Conservation (phyloP, 2,329 filamentous ascomycete genomes). For the Raffaelea ambrosiae region DNA sequence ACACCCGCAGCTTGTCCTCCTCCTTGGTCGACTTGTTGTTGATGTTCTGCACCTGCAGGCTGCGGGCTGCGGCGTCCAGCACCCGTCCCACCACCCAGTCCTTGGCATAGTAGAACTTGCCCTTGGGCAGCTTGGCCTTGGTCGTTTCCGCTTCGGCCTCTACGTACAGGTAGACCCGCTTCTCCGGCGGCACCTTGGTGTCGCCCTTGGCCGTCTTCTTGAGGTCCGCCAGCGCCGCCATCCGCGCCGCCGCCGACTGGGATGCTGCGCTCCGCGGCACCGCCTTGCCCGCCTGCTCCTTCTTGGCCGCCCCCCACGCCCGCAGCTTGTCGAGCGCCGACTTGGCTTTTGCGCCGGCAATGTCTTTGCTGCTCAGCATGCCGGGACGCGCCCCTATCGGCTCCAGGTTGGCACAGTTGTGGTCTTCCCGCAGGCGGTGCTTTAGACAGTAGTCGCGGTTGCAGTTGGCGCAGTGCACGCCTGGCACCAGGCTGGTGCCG, state of each 20-base stretch:
- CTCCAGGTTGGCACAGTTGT: conserved; percentile 73
- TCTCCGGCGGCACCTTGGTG: conserved; percentile 67
- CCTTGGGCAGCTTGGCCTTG: conserved; percentile 72
- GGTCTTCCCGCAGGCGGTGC: conserved; percentile 69
- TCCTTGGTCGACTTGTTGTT: conserved; percentile 73
- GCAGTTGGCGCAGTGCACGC: conserved; percentile 63
- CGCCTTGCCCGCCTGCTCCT: conserved; percentile 46
- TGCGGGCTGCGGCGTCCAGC: conserved; percentile 68
- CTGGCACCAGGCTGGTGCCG: conserved; percentile 58
- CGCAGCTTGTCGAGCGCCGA: conserved; percentile 70
- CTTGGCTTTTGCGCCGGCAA: conserved; percentile 57
- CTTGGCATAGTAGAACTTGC: conserved; percentile 69
- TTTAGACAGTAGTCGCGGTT: conserved; percentile 70
- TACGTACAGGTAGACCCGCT: conserved; percentile 82
- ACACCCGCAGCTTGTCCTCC: conserved; percentile 74
- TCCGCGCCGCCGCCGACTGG: conserved; percentile 48
- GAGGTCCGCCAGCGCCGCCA: conserved; percentile 65
- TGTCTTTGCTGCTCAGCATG: conserved; percentile 32
- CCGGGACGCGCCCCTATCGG: conserved; percentile 40
- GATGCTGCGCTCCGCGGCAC: conserved; percentile 46
- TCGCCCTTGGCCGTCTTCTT: conserved; percentile 90
- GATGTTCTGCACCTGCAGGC: conserved; percentile 71
- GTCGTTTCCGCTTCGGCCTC: conserved; percentile 85
- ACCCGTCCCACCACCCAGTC: conserved; percentile 88
- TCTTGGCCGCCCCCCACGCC: conserved; percentile 72